Evolutionary conservation across 1,284 basidiomycete genomes (phyloP).

Genomic region (Erythrobasidium hasegawianum): DNA sequence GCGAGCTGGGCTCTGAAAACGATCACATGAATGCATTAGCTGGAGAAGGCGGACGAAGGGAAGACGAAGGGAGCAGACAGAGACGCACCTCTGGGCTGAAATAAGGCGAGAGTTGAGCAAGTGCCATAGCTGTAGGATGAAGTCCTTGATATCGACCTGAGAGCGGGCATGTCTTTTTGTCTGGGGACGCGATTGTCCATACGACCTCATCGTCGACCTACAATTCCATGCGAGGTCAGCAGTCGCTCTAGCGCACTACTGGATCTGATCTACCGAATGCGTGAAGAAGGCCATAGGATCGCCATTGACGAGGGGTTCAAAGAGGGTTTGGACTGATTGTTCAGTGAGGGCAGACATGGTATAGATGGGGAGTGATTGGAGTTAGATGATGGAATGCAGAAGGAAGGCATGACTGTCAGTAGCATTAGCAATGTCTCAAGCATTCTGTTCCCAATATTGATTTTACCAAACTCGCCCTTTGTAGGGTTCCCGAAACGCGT

Average conservation of each 20-base stretch:
- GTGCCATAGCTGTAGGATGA: constrained; percentile 1
- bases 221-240: background rate
- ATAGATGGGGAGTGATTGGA: background rate
- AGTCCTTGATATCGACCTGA: constrained; percentile 5
- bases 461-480: no score
- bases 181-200: constrained; percentile 5
- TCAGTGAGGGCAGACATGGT: constrained; percentile 4
- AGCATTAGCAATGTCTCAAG: no score
- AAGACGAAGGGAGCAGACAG: background rate
- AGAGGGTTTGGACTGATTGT: background rate
- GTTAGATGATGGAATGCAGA: background rate
- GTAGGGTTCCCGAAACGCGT: background rate
- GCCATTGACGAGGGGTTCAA: constrained; percentile 8
- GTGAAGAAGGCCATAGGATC: constrained; percentile 15
- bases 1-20: background rate
- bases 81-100: constrained; percentile 10
- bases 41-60: background rate
- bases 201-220: constrained; percentile 13
- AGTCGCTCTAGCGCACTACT: background rate
- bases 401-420: background rate
- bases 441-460: no score
- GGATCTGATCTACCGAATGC: background rate
- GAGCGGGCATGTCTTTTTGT: constrained; percentile 9
- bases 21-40: background rate
- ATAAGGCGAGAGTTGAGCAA: constrained; percentile 7